Percentiles rank a stretch among this genome's conserved stretches.
Evolutionary conservation across 2,329 filamentous ascomycete species (phyloP).

Genomic region (Elsinoe necatrix): DNA sequence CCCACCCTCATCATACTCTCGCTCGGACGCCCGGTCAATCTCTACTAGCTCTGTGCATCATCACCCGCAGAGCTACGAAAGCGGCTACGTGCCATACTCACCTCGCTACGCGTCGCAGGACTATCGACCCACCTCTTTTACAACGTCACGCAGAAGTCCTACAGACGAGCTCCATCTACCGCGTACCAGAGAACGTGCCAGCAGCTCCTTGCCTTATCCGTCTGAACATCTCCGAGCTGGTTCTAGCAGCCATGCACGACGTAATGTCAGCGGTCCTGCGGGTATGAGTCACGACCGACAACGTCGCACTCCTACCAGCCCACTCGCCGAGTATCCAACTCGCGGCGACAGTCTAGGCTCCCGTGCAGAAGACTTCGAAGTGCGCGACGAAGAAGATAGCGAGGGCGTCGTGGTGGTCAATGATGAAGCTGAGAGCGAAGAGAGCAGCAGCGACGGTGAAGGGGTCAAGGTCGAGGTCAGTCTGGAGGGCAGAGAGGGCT

Average conservation of each 20-base stretch:
- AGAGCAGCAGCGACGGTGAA: constrained; percentile 17
- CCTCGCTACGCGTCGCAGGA: constrained; percentile 21
- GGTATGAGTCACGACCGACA: constrained; percentile 30
- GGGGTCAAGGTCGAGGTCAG: constrained; percentile 16
- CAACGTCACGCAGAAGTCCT: constrained; percentile 35
- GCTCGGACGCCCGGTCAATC: constrained; percentile 18
- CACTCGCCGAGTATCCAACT: constrained; percentile 1
- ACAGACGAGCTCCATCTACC: constrained; percentile 36
- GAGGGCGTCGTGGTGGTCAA: constrained; percentile 14
- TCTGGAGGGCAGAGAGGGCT: constrained; percentile 10
- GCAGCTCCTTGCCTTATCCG: constrained; percentile 1
- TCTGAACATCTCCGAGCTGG: constrained; percentile 25
- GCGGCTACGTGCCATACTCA: constrained; percentile 20
- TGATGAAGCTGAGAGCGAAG: constrained; percentile 15
- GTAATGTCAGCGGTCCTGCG: constrained; percentile 29
- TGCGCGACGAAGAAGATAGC: not conserved
- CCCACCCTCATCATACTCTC: constrained; percentile 18
- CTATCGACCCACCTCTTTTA: constrained; percentile 27
- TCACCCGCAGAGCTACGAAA: constrained; percentile 25
- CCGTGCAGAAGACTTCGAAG: not conserved
- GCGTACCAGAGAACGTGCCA: not conserved
- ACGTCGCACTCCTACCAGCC: constrained; percentile 22
- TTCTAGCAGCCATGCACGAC: constrained; percentile 29
- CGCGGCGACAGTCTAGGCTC: not conserved
- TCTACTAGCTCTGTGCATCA: constrained; percentile 27